Percentiles rank a stretch among this genome's conserved stretches.
Conservation (phyloP, 805 yeast genomes). For the Kodamaea restingae region DNA sequence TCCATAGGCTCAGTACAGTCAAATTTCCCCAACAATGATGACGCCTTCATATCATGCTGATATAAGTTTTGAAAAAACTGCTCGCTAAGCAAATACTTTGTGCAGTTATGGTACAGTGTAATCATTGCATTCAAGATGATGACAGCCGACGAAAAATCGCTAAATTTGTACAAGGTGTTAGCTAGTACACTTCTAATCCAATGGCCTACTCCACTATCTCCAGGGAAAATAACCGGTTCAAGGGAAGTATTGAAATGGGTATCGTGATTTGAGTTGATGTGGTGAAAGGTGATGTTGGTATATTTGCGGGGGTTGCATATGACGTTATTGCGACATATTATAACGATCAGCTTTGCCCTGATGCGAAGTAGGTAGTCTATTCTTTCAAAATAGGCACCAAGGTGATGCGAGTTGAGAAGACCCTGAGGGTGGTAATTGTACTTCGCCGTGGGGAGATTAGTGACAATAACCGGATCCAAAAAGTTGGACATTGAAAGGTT, state of each 20-base stretch:
- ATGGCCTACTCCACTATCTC: slow-evolving; percentile 16
- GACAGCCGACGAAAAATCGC: background rate
- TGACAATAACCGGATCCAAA: slow-evolving; percentile 20
- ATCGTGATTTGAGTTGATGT: slow-evolving; percentile 14
- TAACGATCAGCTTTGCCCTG: slow-evolving; percentile 12
- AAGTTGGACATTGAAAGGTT: slow-evolving; percentile 20
- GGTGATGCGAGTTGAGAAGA: slow-evolving; percentile 16
- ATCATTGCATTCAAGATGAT: slow-evolving; percentile 5
- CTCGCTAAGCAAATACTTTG: slow-evolving; percentile 8
- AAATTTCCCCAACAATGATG: slow-evolving; percentile 4
- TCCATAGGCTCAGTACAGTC: background rate
- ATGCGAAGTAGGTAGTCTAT: slow-evolving; percentile 15
- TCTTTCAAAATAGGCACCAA: slow-evolving; percentile 15
- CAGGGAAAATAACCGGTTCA: slow-evolving; percentile 11
- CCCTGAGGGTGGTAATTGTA: slow-evolving; percentile 17
- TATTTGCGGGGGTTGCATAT: slow-evolving; percentile 10
- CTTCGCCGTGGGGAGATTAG: slow-evolving; percentile 6
- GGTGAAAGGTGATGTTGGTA: slow-evolving; percentile 15
- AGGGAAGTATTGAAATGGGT: slow-evolving; percentile 9
- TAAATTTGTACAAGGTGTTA: slow-evolving; percentile 8
- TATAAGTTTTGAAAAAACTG: slow-evolving; percentile 5
- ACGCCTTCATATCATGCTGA: slow-evolving; percentile 5
- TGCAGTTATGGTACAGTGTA: slow-evolving; percentile 10
- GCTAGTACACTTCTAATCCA: slow-evolving; percentile 14
- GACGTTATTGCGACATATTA: slow-evolving; percentile 16